Percentiles rank a stretch among this genome's conserved stretches.
Evolutionary conservation across 1,139 yeast genomes (phyloP).

Genomic region (Suhomyces guaymorum): DNA sequence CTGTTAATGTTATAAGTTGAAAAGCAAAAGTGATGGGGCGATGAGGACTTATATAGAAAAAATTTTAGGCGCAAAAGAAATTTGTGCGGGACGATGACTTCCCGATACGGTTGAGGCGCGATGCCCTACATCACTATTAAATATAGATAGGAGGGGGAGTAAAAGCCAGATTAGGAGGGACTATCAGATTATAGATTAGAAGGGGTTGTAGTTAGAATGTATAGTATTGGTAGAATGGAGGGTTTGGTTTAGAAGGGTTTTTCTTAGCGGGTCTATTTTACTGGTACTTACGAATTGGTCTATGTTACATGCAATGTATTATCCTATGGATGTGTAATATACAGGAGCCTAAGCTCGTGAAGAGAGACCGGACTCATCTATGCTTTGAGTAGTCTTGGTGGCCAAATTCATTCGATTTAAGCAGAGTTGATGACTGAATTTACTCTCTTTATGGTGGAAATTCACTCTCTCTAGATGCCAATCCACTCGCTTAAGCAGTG

Average conservation of each 20-base stretch:
- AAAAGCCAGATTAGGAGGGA: constrained; percentile 21
- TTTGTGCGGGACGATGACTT: constrained; percentile 7
- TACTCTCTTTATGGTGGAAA: too few species aligned
- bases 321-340: constrained; percentile 5
- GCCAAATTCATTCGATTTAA: neutral
- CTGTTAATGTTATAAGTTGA: constrained; percentile 2
- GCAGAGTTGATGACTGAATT: too few species aligned
- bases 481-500: constrained; percentile 20
- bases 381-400: too few species aligned
- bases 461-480: too few species aligned
- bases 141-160: neutral
- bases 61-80: constrained; percentile 8
- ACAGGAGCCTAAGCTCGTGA: constrained; percentile 6
- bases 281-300: neutral
- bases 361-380: too few species aligned
- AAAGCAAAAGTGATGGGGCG: constrained; percentile 3
- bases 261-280: too few species aligned
- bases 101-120: neutral
- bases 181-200: too few species aligned
- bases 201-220: too few species aligned
- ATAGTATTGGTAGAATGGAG: too few species aligned
- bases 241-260: too few species aligned
- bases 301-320: constrained; percentile 10
- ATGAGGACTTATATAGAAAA: constrained; percentile 5
- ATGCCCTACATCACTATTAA: neutral